Evolutionary conservation across 176 grass and related monocot species (phyloP).

Genomic region (Lolium perenne): DNA sequence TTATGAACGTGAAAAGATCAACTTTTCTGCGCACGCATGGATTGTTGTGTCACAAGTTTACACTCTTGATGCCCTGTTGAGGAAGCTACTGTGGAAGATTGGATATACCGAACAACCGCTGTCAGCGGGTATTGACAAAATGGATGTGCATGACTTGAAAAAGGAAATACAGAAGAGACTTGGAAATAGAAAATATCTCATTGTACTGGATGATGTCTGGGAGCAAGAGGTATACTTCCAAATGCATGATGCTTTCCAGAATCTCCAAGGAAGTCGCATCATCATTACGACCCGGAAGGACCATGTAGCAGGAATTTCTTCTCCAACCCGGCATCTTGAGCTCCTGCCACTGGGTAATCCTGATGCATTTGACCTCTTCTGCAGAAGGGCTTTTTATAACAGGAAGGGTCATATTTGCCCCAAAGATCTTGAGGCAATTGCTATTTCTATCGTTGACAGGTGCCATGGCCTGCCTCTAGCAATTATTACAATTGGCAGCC

Average conservation of each 20-base stretch:
- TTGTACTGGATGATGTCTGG: slow-evolving; percentile 83
- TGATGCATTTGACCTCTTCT: slow-evolving; percentile 24
- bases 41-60: slow-evolving; percentile 45
- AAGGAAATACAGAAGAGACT: slow-evolving; percentile 35
- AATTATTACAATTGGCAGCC: slow-evolving; percentile 41
- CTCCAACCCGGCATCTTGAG: too few relatives aligned
- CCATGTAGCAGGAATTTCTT: too few relatives aligned
- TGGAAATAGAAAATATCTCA: slow-evolving; percentile 53
- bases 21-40: slow-evolving; percentile 48
- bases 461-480: slow-evolving; percentile 47
- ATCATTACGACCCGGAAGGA: too few relatives aligned
- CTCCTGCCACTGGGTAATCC: too few relatives aligned
- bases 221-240: slow-evolving; percentile 53
- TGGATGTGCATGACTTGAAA: slow-evolving; percentile 53
- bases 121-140: slow-evolving; percentile 9
- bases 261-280: too few relatives aligned
- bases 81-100: slow-evolving; percentile 40
- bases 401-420: slow-evolving; percentile 44
- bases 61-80: slow-evolving; percentile 27
- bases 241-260: slow-evolving; percentile 51
- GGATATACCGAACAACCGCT: slow-evolving; percentile 17
- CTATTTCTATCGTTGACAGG: slow-evolving; percentile 48
- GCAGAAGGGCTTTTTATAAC: slow-evolving; percentile 43
- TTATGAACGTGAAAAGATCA: slow-evolving; percentile 50
- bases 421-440: slow-evolving; percentile 7